A percentile compares a stretch with the other conserved stretches of the same genome.
Conservation (phyloP, 1,139 yeast genomes). For the Scheffersomyces segobiensis region DNA sequence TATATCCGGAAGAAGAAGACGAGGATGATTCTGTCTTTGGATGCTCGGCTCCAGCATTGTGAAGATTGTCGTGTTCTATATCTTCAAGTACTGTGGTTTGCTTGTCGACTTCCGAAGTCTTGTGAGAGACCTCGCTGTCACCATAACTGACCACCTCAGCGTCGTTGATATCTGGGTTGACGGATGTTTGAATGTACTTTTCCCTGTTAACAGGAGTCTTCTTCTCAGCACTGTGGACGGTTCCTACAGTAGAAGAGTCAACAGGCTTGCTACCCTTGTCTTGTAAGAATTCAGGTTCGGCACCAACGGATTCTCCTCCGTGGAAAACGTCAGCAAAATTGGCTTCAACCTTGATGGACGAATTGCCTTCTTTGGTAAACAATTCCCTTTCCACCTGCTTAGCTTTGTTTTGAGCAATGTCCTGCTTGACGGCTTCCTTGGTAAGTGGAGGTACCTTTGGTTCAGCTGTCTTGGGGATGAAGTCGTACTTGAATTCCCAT, state of each 20-base stretch:
- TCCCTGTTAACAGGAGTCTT: slow-evolving; percentile 37
- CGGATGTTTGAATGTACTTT: slow-evolving; percentile 42
- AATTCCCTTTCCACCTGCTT: slow-evolving; percentile 45
- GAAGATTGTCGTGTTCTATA: slow-evolving; percentile 36
- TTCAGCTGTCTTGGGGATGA: slow-evolving; percentile 42
- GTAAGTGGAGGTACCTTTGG: slow-evolving; percentile 56
- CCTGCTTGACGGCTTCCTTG: slow-evolving; percentile 51
- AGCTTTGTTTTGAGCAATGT: slow-evolving; percentile 44
- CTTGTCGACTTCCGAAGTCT: slow-evolving; percentile 27
- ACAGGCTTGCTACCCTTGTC: slow-evolving; percentile 27
- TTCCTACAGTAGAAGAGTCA: slow-evolving; percentile 11
- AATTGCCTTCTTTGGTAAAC: slow-evolving; percentile 34
- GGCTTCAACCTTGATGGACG: slow-evolving; percentile 48
- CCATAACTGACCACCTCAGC: slow-evolving; percentile 41
- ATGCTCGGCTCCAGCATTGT: slow-evolving; percentile 8
- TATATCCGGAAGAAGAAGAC: slow-evolving; percentile 2
- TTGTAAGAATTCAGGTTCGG: slow-evolving; percentile 41
- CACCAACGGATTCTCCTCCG: slow-evolving; percentile 44
- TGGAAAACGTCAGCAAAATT: slow-evolving; percentile 43
- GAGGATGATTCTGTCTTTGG: slow-evolving; percentile 2
- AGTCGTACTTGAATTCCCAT: slow-evolving; percentile 55
- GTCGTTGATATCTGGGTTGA: slow-evolving; percentile 44
- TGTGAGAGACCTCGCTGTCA: slow-evolving; percentile 40
- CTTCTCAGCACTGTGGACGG: slow-evolving; percentile 20
- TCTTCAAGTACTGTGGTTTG: slow-evolving; percentile 39